Base-by-base conservation (phyloP, 192 early-diverging fungal species). In the Powellomyces hirtus region DNA sequence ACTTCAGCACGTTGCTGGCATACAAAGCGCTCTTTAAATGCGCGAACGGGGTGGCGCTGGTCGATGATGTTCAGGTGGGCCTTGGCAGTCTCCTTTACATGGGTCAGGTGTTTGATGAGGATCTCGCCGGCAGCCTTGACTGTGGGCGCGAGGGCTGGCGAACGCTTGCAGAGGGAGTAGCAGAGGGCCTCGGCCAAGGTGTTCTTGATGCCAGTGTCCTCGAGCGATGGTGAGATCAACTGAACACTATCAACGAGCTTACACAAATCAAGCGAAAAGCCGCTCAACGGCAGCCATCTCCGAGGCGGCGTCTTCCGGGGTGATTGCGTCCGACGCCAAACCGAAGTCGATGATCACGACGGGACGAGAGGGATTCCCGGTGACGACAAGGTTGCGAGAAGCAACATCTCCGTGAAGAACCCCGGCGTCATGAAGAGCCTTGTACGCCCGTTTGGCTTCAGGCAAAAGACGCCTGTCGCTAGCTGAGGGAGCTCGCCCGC, bases 281-380 rank as follows among this genome's bases (percentile, higher is more conserved):
- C 24, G 10, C 50, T 52, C 24, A 24, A 52, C 50, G 13, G 11
- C 13, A 7, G 50, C 24, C 8, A 10, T 10, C 50, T 52, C 50
- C 13, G 13, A n/a, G 11, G 10, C 7, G 7, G 7, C 7, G 13
- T 24, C 24, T 7, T 10, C 50, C 13, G 50, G 24, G 24, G 50
- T 52, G 24, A 24, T 7, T 52, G n/a, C n/a, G n/a, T 52, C 50
- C 40, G 11, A 11, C 18, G 61, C 36, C 11, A 38, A 5, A 22
- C 61, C 61, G n/a, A 62, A 45, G 27, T 62, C 61, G 40, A 62
- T 27, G 4, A 62, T 35, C 40, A 62, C 61, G 27, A 62, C 45
- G 4, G 38, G 61, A 5, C 35, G 61, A 14, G 8, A 11, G 4
- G 18, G 14, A 7, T 45, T n/a, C 8, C 27, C 38, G 61, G 61